A percentile compares a stretch with the other conserved stretches of the same genome.
These are phyloP conservation scores for Juncus effusus DNA, from an alignment of 176 grass and related monocot species.

Conservation along the genomic window DNA sequence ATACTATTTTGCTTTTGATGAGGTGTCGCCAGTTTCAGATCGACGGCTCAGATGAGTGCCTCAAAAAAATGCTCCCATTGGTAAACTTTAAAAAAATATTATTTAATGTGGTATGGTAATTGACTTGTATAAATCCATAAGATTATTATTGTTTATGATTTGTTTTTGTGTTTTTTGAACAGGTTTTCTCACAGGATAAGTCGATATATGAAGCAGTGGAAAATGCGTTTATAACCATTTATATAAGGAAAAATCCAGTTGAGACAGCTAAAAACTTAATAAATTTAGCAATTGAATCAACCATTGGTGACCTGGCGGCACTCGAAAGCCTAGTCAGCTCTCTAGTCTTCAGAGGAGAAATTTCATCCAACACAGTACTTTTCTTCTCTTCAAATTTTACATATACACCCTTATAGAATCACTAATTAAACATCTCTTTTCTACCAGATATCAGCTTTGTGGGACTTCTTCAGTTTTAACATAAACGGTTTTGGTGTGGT, in stretches of 20 bases:
- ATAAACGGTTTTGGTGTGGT: conserved; percentile 53
- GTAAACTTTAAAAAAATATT: conserved; percentile 31
- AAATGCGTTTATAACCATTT: conserved; percentile 83
- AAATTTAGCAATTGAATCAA: conserved; percentile 56
- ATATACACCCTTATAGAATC: not conserved
- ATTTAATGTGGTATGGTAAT: not conserved
- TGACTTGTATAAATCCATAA: not conserved
- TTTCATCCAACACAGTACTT: conserved; percentile 68
- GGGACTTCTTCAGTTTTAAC: conserved; percentile 91
- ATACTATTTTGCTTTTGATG: conserved; percentile 90
- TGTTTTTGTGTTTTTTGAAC: conserved; percentile 20
- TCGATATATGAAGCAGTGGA: conserved; percentile 97
- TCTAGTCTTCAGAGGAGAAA: conserved; percentile 71
- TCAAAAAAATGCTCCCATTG: conserved; percentile 88
- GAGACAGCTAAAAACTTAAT: conserved; percentile 90
- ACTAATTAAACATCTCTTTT: conserved; percentile 6
- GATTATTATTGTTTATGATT: conserved; percentile 20
- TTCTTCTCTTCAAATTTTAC: not conserved
- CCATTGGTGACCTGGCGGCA: conserved; percentile 81
- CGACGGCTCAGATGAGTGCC: conserved; percentile 83
- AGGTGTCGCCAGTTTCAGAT: conserved; percentile 98
- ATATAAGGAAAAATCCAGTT: conserved; percentile 58
- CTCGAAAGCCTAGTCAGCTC: conserved; percentile 79
- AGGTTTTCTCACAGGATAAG: conserved; percentile 98
- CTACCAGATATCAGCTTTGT: conserved; percentile 66